phyloP scores from a whole-genome alignment of 805 yeast species.

The Yamadazyma tumulicola region DNA sequence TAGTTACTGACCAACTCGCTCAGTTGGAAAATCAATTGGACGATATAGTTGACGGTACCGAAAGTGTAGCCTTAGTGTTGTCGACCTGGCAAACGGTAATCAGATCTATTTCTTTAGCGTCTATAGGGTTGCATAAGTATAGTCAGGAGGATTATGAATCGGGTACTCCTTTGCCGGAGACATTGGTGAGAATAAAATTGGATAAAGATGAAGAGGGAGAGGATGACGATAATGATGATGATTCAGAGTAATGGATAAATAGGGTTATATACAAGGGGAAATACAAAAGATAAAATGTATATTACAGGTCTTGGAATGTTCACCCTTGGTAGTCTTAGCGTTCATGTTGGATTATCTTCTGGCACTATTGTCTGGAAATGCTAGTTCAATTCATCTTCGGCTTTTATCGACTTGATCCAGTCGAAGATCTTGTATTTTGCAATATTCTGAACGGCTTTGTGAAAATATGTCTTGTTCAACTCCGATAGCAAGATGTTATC shows the following conservation, averaged over 20 bases:
- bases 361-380: no score
- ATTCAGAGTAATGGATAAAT: neutral
- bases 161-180: slow-evolving; percentile 56
- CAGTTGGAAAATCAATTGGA: slow-evolving; percentile 47
- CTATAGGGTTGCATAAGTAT: slow-evolving; percentile 46
- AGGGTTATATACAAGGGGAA: neutral
- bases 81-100: slow-evolving; percentile 65
- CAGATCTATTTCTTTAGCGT: slow-evolving; percentile 59
- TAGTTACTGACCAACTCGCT: slow-evolving; percentile 45
- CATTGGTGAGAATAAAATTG: slow-evolving; percentile 56
- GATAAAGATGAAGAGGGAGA: slow-evolving; percentile 22
- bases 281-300: slow-evolving; percentile 3
- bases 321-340: no score
- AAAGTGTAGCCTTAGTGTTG: slow-evolving; percentile 54
- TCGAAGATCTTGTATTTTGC: slow-evolving; percentile 9
- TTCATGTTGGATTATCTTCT: no score
- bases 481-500: slow-evolving; percentile 5
- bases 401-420: slow-evolving; percentile 21
- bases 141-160: slow-evolving; percentile 39
- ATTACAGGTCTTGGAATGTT: neutral
- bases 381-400: slow-evolving; percentile 15
- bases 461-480: slow-evolving; percentile 10
- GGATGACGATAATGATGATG: slow-evolving; percentile 3
- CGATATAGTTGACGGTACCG: slow-evolving; percentile 54
- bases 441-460: slow-evolving; percentile 4